phyloP scores from a whole-genome alignment of 2,329 filamentous ascomycete genomes.

The Pestalotiopsis sp. region DNA sequence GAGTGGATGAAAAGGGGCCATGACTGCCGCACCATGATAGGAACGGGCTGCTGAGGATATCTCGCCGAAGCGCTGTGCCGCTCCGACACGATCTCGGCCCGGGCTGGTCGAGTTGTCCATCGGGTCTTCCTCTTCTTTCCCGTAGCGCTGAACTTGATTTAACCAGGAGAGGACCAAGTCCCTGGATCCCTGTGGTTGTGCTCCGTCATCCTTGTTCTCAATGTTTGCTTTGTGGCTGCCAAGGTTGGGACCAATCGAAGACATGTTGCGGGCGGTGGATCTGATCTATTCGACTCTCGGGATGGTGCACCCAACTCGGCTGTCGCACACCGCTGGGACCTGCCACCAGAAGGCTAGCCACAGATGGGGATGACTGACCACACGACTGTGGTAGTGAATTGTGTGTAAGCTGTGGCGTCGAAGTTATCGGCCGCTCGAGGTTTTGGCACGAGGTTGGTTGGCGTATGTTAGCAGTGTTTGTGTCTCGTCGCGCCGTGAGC shows the following conservation, averaged over 20 bases:
- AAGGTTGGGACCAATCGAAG: neutral
- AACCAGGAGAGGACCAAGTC: neutral
- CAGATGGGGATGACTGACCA: no score
- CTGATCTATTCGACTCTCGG: no score
- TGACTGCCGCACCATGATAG: neutral
- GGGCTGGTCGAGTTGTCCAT: neutral
- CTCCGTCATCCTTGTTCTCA: neutral
- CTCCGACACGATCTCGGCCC: neutral
- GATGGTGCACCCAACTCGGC: no score
- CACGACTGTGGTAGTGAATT: no score
- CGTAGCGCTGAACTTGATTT: neutral
- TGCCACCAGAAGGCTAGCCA: no score
- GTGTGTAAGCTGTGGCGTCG: no score
- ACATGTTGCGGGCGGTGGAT: neutral
- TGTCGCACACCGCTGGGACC: no score
- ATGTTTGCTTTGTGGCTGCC: neutral
- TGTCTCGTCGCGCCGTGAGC: neutral
- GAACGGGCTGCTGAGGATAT: neutral
- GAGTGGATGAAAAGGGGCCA: neutral
- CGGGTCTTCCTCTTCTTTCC: neutral
- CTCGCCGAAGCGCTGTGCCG: neutral
- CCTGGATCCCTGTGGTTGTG: neutral
- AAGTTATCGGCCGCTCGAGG: no score
- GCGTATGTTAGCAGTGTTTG: no score
- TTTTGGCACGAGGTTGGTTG: no score